Base-by-base conservation (phyloP, 306 rosid species). In the Vigna nakashimae region DNA sequence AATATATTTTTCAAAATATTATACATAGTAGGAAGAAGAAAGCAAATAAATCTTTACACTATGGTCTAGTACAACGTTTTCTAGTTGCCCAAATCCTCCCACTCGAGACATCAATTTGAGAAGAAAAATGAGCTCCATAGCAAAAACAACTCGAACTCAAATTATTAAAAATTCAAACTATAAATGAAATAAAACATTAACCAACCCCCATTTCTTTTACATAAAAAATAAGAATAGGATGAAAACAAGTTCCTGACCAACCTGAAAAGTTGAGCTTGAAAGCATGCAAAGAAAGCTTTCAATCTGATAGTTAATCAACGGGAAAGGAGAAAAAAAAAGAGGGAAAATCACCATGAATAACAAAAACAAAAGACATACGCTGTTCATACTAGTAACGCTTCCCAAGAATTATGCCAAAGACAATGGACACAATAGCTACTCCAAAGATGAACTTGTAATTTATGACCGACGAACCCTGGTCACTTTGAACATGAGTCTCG, bases 371-470 rank as follows among this genome's bases (percentile, higher is more conserved):
- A 65, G 32, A 65, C 84, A 79, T 71, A 49, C 9, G 2, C 2
- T 56, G 20, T 16, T 51, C 24, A 45, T 79, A 5, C 85, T 91
- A 96, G 83, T 92, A 96, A 43, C 83, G 88, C 76, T 91, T 96
- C 77, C 98, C 99, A 82, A 96, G 93, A 76, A 92, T 82, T 68
- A 96, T 64, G 73, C 99, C 98, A 22, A 90, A 7, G 76, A 92
- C 87, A 75, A 84, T 88, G 53, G 99, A 92, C 7, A 92, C 86
- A 12, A 92, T 59, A 79, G 93, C 97, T 28, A 91, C 92, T 77
- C 86, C 98, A 65, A 92, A 69, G 58, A 91, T 74, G 82, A 84
- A 36, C 90, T 96, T 88, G 55, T 81, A n/a, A 69, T 84, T 83
- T 72, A 78, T 74, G 82, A 83, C 11, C 4, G 90, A 76, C 2